Evolutionary conservation across 805 yeast species (phyloP), one percentile per base, ranked within the genome.

Genomic region (Metschnikowia santaceciliae): DNA sequence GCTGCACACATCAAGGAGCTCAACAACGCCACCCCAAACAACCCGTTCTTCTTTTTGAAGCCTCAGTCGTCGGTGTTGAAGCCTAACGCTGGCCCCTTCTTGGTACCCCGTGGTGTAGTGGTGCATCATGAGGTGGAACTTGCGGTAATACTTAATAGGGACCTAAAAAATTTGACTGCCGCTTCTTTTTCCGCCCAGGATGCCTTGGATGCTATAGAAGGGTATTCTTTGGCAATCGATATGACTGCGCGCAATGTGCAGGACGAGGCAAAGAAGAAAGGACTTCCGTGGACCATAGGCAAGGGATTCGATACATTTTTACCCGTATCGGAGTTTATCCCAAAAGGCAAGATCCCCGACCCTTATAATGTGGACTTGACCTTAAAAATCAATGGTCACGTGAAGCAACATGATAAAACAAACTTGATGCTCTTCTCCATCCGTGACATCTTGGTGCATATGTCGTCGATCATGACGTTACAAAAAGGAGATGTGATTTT

Each of bases 241-340:
- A 77, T 94, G 79, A 94, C 99, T 6, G 98, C 96, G 0, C 81
- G 99, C 67, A 90, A 91, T 62, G 95, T 94, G 32, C 99, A 94
- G 70, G 91, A 87, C 62, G 96, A 84, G 61, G 97, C 97, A 35
- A 94, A 94, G 70, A 79, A 78, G 70, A 90, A 89, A 68, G 98
- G 98, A 1, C 76, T 92, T 48, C 99, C 99, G 4, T 94, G 99
- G 99, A 71, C 92, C 4, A 89, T 90, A 57, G 96, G 94, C 34
- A 94, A 94, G 66, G 99, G 99, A 0, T 92, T 90, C 67, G 99
- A 94, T 64, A 92, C 99, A 0, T 94, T 94, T 68, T 76, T 88
- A 65, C 99, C 99, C 1, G 65, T 94, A n/a, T 85, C 96, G 6
- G 68, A 73, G 19, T 81, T 83, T 57, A 84, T 94, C 49, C 80